Base-by-base conservation (phyloP, 2,329 filamentous ascomycete species). In the Curvularia sp. region DNA sequence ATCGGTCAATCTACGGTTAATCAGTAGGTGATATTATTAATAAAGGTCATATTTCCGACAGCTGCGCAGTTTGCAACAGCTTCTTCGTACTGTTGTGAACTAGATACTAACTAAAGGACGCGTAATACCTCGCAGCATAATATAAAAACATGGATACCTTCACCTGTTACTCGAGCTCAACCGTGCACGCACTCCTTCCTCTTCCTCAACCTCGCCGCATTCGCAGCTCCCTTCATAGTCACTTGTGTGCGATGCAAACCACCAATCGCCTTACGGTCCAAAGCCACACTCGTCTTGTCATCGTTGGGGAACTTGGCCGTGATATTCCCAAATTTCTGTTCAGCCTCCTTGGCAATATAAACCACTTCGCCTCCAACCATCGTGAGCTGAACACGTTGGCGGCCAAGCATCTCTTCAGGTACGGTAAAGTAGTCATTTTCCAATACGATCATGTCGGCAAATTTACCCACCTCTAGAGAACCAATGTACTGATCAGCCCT, bases 361-460 rank as follows among this genome's bases (percentile, higher is more conserved):
- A 49, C 43, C n/a, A 55, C 34, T 32, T 55, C 43, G 18, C 52
- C 52, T 10, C 52, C 45, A 5, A 49, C 52, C 43, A 42, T 41
- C 2, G 52, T 55, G n/a, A 55, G 32, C 32, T 39, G 43, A 1
- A 55, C 43, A 21, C 28, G 32, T 28, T 55, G 52, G 2, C 52
- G n/a, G n/a, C 34, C 52, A 13, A 55, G 28, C 43, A 36, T 38
- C 43, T 48, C 52, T 18, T 55, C 52, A 8, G 52, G 52, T 2
- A 55, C 52, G 18, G 21, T 41, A 13, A 55, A 55, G 28, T 55
- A 55, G 27, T 55, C 34, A 5, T 49, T 49, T 13, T 49, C 52
- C 25, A 55, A 42, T 8, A 55, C 45, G 19, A 55, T 23, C 9
- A 55, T 23, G 18, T 55, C 52, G n/a, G 52, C 52, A 6, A 55